Percentiles rank a stretch among this genome's conserved stretches.
Evolutionary conservation across 1,139 yeast genomes (phyloP).

Genomic region (Magnusiomyces paraingens): DNA sequence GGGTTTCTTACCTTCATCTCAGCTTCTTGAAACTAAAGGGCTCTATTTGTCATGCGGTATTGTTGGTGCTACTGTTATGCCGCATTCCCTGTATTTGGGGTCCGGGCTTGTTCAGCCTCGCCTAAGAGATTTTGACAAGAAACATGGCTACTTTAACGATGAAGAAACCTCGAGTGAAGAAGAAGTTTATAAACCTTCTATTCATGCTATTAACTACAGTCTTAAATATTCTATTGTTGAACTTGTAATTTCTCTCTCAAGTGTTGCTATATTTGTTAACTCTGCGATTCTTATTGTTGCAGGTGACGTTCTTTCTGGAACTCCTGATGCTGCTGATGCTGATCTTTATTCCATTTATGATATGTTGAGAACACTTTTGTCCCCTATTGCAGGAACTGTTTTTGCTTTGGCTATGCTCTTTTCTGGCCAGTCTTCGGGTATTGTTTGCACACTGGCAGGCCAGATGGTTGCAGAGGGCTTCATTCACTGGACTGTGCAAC

Average conservation of each 20-base stretch:
- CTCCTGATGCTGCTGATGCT: constrained; percentile 62
- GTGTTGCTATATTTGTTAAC: constrained; percentile 74
- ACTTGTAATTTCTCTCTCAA: constrained; percentile 56
- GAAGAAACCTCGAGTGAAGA: constrained; percentile 23
- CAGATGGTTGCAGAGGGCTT: constrained; percentile 83
- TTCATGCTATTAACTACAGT: constrained; percentile 57
- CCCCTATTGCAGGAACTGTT: constrained; percentile 69
- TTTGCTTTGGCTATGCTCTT: constrained; percentile 70
- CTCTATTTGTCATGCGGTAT: constrained; percentile 70
- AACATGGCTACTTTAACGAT: constrained; percentile 30
- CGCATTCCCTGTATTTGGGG: constrained; percentile 69
- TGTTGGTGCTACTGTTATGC: constrained; percentile 81
- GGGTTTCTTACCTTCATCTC: constrained; percentile 64
- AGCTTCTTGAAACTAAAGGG: constrained; percentile 57
- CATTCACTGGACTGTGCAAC: constrained; percentile 63
- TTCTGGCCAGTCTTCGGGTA: constrained; percentile 79
- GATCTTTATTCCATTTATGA: constrained; percentile 66
- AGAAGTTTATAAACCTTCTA: constrained; percentile 44
- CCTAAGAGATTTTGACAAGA: constrained; percentile 50
- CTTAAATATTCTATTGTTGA: constrained; percentile 63
- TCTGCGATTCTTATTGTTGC: constrained; percentile 71
- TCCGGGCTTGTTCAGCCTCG: constrained; percentile 73
- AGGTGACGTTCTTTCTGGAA: constrained; percentile 58
- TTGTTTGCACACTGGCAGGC: constrained; percentile 82
- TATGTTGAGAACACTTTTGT: constrained; percentile 48